Conservation (phyloP, 2,329 filamentous ascomycete genomes). For the Coniochaeta ligniaria region DNA sequence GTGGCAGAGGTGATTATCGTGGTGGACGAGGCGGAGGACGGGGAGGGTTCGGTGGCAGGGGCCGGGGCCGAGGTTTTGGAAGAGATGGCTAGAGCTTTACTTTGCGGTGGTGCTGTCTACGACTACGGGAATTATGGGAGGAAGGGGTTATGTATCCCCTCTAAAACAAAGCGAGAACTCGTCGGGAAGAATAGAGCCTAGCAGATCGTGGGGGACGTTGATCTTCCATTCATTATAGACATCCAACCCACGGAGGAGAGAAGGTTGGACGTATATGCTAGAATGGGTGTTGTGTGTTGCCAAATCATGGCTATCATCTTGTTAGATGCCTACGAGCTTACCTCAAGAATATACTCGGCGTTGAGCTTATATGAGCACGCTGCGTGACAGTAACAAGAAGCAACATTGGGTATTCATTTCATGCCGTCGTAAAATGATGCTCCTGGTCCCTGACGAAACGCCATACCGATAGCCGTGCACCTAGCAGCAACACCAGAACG, state of each 20-base stretch:
- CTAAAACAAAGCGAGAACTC: constrained; percentile 37
- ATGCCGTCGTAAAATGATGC: background rate
- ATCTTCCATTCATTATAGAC: constrained; percentile 41
- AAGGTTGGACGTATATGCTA: constrained; percentile 36
- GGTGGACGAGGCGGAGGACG: constrained; percentile 28
- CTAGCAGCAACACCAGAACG: background rate
- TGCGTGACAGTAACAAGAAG: background rate
- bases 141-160: constrained; percentile 29
- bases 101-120: background rate
- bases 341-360: background rate
- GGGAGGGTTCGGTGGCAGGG: constrained; percentile 6
- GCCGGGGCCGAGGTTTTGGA: constrained; percentile 7
- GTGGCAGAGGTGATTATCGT: constrained; percentile 20
- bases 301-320: background rate
- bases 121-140: background rate
- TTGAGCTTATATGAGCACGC: background rate
- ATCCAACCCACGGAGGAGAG: constrained; percentile 30
- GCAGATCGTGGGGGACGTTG: constrained; percentile 39
- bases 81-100: background rate
- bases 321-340: background rate
- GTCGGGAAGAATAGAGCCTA: constrained; percentile 28
- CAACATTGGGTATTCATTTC: background rate
- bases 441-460: background rate
- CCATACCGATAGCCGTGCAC: background rate
- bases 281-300: constrained; percentile 20